Evolutionary conservation across 148 eudicot species (phyloP).

Genomic region (Diospyros lotus): DNA sequence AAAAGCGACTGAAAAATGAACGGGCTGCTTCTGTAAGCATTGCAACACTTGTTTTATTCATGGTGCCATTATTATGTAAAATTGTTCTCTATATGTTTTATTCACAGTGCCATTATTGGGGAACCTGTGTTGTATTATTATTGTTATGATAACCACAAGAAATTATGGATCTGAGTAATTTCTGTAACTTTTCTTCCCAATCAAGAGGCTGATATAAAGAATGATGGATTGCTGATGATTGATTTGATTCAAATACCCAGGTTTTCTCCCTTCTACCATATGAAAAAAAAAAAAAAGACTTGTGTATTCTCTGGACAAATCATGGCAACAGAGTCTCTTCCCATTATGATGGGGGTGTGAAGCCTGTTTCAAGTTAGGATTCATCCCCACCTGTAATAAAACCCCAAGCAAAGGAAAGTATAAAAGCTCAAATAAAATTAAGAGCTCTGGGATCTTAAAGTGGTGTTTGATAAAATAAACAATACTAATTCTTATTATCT

Average conservation of each 20-base stretch:
- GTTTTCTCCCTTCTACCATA: background rate
- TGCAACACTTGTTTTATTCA: background rate
- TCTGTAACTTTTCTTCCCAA: background rate
- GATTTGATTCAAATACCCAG: background rate
- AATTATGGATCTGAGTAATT: background rate
- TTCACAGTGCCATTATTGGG: too few relatives aligned
- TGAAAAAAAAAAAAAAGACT: background rate
- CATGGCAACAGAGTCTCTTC: background rate
- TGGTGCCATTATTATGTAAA: background rate
- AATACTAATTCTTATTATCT: too few relatives aligned
- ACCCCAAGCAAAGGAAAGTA: background rate
- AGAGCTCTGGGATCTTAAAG: background rate
- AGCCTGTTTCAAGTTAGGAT: background rate
- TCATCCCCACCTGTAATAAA: background rate
- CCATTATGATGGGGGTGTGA: background rate
- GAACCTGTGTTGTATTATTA: too few relatives aligned
- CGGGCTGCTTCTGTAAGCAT: slow-evolving; percentile 96
- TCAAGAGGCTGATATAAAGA: background rate
- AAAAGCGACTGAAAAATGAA: slow-evolving; percentile 85
- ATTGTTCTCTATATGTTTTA: too few relatives aligned
- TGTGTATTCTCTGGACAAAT: too few relatives aligned
- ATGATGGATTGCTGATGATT: background rate
- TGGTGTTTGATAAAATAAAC: background rate
- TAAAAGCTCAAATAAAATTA: background rate
- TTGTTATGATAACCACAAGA: too few relatives aligned